Percentiles rank a stretch among this genome's conserved stretches.
These are phyloP conservation scores for Chloroidium sp. DNA, from an alignment of 163 green algal species.

Conservation along the genomic window DNA sequence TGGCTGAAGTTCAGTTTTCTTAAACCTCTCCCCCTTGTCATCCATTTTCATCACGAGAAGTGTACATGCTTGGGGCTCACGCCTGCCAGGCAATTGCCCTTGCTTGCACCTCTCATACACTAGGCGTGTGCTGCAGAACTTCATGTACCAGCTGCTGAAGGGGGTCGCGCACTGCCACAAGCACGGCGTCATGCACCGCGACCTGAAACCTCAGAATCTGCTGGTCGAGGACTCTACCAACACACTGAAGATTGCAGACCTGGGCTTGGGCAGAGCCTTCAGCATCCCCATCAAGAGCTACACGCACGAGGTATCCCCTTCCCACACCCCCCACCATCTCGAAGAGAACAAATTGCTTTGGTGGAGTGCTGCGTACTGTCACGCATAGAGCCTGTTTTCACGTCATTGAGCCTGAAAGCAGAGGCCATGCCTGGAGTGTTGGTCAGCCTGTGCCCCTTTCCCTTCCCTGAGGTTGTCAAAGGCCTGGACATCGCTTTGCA, in stretches of 20 bases:
- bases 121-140: conserved; percentile 57
- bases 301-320: conserved; percentile 81
- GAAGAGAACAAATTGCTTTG: too few species aligned
- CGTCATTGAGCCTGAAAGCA: background rate
- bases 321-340: too few species aligned
- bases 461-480: too few species aligned
- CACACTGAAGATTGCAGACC: conserved; percentile 91
- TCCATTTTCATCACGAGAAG: too few species aligned
- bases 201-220: conserved; percentile 98
- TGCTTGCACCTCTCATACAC: background rate
- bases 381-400: too few species aligned
- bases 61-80: too few species aligned
- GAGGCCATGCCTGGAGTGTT: background rate
- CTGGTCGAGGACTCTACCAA: conserved; percentile 80
- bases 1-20: too few species aligned
- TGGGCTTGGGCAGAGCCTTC: conserved; percentile 92
- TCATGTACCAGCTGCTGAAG: conserved; percentile 98
- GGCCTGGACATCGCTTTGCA: too few species aligned
- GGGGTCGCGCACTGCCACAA: conserved; percentile 93
- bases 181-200: conserved; percentile 89
- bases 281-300: conserved; percentile 96
- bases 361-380: too few species aligned
- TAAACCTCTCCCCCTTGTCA: too few species aligned
- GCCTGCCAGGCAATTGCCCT: too few species aligned
- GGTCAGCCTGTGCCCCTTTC: too few species aligned